Conservation (phyloP, 805 yeast genomes). For the Metschnikowia aberdeeniae region DNA sequence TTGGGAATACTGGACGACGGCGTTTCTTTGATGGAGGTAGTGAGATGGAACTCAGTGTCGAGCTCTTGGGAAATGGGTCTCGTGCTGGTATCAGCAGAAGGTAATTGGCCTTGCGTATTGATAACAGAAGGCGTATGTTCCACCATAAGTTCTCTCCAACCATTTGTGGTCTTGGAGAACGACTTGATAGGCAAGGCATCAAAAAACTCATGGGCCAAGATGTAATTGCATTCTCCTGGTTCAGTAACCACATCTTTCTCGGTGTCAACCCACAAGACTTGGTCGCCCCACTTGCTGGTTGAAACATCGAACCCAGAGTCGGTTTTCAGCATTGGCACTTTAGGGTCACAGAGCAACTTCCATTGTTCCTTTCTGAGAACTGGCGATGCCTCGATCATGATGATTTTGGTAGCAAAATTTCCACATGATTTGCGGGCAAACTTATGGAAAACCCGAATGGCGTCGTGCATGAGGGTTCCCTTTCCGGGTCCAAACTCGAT, state of each 20-base stretch:
- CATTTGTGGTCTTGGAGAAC: slow-evolving; percentile 56
- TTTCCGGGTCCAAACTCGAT: slow-evolving; percentile 84
- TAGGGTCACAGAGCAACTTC: slow-evolving; percentile 38
- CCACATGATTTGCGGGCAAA: slow-evolving; percentile 25
- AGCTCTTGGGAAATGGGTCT: slow-evolving; percentile 3
- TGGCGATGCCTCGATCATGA: slow-evolving; percentile 69
- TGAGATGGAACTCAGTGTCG: slow-evolving; percentile 47
- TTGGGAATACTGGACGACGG: slow-evolving; percentile 58
- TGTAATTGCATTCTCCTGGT: slow-evolving; percentile 47
- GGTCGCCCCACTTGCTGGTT: slow-evolving; percentile 48
- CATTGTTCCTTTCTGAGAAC: slow-evolving; percentile 57
- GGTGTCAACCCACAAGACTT: slow-evolving; percentile 57
- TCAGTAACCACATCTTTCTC: slow-evolving; percentile 40
- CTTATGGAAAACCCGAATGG: slow-evolving; percentile 45
- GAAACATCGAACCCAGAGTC: slow-evolving; percentile 36
- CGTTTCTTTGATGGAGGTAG: slow-evolving; percentile 55
- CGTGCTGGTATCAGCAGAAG: slow-evolving; percentile 9
- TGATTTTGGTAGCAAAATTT: slow-evolving; percentile 36
- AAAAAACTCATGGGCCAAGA: slow-evolving; percentile 81
- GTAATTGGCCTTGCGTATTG: slow-evolving; percentile 30
- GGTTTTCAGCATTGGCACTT: background rate
- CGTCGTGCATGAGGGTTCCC: slow-evolving; percentile 74
- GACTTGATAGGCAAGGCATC: slow-evolving; percentile 81
- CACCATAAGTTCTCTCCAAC: slow-evolving; percentile 78
- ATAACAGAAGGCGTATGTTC: slow-evolving; percentile 45